phyloP scores from a whole-genome alignment of 805 yeast genomes.

The Starmera dryadoides region DNA sequence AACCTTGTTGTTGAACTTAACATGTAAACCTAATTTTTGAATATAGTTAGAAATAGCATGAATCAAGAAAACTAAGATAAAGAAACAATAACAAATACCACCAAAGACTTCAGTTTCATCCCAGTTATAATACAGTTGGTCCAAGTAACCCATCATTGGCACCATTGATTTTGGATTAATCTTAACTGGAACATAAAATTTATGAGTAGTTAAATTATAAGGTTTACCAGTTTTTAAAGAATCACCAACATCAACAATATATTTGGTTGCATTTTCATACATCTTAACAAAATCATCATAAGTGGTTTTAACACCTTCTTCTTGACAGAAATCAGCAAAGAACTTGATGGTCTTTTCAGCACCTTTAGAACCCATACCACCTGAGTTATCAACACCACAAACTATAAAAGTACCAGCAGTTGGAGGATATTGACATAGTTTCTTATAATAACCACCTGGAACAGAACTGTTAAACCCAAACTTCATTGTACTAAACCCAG shows the following conservation, averaged over 20 bases:
- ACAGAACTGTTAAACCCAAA: no score
- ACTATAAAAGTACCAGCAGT: no score
- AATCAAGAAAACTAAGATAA: slow-evolving; percentile 29
- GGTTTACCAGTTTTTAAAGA: slow-evolving; percentile 1
- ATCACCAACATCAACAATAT: no score
- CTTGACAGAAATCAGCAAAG: no score
- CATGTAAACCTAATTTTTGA: slow-evolving; percentile 15
- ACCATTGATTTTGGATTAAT: neutral
- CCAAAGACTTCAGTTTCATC: slow-evolving; percentile 15
- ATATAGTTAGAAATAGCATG: slow-evolving; percentile 25
- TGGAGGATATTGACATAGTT: no score
- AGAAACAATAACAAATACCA: slow-evolving; percentile 29
- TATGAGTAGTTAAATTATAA: slow-evolving; percentile 3
- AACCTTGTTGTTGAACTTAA: slow-evolving; percentile 6
- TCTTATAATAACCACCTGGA: no score
- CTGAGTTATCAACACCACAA: no score
- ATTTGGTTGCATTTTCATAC: slow-evolving; percentile 24
- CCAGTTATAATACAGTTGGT: slow-evolving; percentile 10
- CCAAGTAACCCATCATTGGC: slow-evolving; percentile 1
- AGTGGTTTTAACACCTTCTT: neutral
- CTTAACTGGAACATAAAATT: slow-evolving; percentile 8
- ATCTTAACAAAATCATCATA: slow-evolving; percentile 16
- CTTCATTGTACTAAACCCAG: no score
- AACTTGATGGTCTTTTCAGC: no score
- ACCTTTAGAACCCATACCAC: no score